Evolutionary conservation across 768 basidiomycete species (phyloP), one percentile per base, ranked within the genome.

Genomic region (Rhodotorula diobovata): DNA sequence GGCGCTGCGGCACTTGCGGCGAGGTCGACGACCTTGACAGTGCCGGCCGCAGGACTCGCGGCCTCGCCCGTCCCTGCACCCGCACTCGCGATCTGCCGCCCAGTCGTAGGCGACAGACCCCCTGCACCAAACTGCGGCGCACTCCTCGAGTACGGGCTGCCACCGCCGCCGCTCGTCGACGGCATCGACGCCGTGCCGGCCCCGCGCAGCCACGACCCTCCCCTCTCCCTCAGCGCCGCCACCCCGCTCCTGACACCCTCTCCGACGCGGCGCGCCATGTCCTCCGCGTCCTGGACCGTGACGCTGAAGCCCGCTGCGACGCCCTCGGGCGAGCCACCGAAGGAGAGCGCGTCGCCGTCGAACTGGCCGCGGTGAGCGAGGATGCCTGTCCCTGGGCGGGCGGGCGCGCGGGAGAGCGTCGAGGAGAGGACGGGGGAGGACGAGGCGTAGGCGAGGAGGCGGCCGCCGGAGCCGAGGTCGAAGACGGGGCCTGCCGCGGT

Each of bases 21-120:
- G 28, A 77, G 74, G 54, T 77, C 74, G 53, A 77, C 58, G 43
- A 74, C 72, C 21, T 70, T 32, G 58, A 77, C 67, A 10, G 71
- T 70, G 1, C 70, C 71, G 1, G 68, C 57, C 1, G 60, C 41
- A 12, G 54, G 8, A 16, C 61, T 60, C 18, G 25, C 2, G 9
- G 16, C 39, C 9, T 48, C 34, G 16, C 32, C 55, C 0, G 10
- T 32, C 37, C 55, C 11, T 16, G 9, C n/a, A n/a, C n/a, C n/a
- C 1, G 23, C 25, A 0, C 2, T 16, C 55, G 34, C 46, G 43
- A 32, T n/a, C 39, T 58, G n/a, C 30, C 51, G 30, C 16, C 54
- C 51, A 12, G 35, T 12, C 16, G 55, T 39, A 2, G 53, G 10
- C 25, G 61, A 35, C 46, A 30, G 28, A 28, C 41, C 70, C 54